Evolutionary conservation across 495 filamentous ascomycete species (phyloP).

Genomic region (Penicillium simplicissimum): DNA sequence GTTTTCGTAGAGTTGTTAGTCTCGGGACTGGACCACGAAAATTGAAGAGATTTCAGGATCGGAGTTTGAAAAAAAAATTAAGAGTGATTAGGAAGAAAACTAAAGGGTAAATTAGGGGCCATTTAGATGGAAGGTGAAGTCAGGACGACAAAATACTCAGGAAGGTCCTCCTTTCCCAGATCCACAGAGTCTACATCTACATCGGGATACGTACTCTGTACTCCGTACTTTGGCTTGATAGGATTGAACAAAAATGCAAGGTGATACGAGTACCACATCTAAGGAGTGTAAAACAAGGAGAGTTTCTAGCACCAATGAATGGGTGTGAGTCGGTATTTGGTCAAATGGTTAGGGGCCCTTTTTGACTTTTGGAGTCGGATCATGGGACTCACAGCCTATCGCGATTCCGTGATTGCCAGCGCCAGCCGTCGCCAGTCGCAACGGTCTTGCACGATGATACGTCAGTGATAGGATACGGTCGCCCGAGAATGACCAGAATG

Average conservation of each 20-base stretch:
- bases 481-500: not conserved
- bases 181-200: not conserved
- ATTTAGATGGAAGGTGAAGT: constrained; percentile 5
- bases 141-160: not conserved
- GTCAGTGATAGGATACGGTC: constrained; percentile 14
- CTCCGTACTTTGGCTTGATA: not conserved
- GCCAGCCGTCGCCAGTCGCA: constrained; percentile 9
- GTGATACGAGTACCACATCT: constrained; percentile 24
- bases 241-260: not conserved
- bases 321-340: not conserved
- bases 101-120: constrained; percentile 27
- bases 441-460: constrained; percentile 20
- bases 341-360: not conserved
- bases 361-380: constrained; percentile 10
- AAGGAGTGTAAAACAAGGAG: constrained; percentile 3
- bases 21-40: constrained; percentile 9
- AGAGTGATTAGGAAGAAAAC: constrained; percentile 8
- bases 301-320: not conserved
- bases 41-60: not conserved
- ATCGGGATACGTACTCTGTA: not conserved
- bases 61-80: not conserved
- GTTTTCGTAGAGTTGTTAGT: constrained; percentile 9
- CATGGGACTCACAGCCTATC: constrained; percentile 19
- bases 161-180: no score
- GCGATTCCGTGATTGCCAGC: constrained; percentile 1